Base-by-base conservation (phyloP, 768 basidiomycete species). In the Nidularia pulvinata region DNA sequence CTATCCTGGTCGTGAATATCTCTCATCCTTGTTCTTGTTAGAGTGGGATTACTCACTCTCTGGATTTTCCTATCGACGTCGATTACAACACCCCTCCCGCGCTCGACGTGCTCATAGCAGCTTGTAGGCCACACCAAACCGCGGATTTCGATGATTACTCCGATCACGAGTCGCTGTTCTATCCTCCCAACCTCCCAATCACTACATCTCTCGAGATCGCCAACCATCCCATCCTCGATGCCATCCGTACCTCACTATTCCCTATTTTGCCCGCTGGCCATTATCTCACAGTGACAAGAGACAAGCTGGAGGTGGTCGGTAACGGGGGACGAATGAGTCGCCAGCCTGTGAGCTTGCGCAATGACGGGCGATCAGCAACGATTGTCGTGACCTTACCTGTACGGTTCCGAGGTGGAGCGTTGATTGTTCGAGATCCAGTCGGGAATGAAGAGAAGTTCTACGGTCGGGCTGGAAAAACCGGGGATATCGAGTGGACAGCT, bases 1-100 rank as follows among this genome's bases (percentile, higher is more conserved):
- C 43, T 43, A 6, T 37, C 32, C 48, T 36, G 37, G 44, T 36
- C 7, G 32, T 9, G 1, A 19, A 11, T n/a, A 46, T n/a, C 5
- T 10, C 25, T n/a, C 13, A n/a, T 46, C n/a, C 10, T 30, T 14
- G 25, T 10, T 14, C 13, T 2, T 42, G 11, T 16, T 56, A 93
- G 90, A 85, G 84, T 55, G 89, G 87, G 33, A 87, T 89, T 55
- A 85, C 88, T 0, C 88, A 93, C 63, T 86, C 89, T 7, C 77
- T 93, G 19, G 88, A 91, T 64, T 92, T 92, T 63, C 91, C 91
- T 4, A 82, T 93, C 55, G 87, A 92, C 60, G 78, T 89, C 45
- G 85, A 86, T 57, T 83, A 87, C 60, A 84, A 83, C 64, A 79
- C 84, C 13, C 89, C 90, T 13, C 89, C 89, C 1, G 84, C 91